Evolutionary conservation across 345 rosid species (phyloP).

Genomic region (Lepidium africanum): DNA sequence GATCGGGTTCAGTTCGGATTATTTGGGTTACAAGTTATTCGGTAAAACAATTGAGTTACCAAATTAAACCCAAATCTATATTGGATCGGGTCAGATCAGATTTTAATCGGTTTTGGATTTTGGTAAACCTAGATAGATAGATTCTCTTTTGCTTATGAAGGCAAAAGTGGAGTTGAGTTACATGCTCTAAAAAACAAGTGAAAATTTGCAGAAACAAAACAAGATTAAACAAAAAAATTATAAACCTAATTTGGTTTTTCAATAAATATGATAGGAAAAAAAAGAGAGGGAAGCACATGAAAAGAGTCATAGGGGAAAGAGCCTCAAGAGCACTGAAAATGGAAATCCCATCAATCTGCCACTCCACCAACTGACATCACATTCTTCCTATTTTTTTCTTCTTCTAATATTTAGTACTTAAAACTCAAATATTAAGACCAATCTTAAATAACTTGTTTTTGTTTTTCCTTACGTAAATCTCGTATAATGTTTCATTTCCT

Average conservation of each 20-base stretch:
- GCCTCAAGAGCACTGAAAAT: constrained; percentile 24
- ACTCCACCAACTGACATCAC: constrained; percentile 31
- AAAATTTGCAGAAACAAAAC: not conserved
- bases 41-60: too few relatives aligned
- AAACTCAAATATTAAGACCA: not conserved
- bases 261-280: not conserved
- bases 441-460: not conserved
- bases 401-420: not conserved
- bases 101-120: too few relatives aligned
- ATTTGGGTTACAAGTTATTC: too few relatives aligned
- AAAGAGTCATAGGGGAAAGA: constrained; percentile 21
- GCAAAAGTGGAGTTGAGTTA: too few relatives aligned
- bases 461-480: not conserved
- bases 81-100: too few relatives aligned
- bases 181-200: not conserved
- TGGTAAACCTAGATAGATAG: too few relatives aligned
- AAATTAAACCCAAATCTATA: too few relatives aligned
- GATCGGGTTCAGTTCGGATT: too few relatives aligned
- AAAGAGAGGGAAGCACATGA: constrained; percentile 29
- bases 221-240: not conserved
- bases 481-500: not conserved
- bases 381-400: constrained; percentile 8
- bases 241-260: not conserved
- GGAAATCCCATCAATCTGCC: constrained; percentile 28
- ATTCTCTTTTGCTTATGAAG: too few relatives aligned